Evolutionary conservation across 2,329 filamentous ascomycete species (phyloP).

Genomic region (Geoglossum cookeanum): DNA sequence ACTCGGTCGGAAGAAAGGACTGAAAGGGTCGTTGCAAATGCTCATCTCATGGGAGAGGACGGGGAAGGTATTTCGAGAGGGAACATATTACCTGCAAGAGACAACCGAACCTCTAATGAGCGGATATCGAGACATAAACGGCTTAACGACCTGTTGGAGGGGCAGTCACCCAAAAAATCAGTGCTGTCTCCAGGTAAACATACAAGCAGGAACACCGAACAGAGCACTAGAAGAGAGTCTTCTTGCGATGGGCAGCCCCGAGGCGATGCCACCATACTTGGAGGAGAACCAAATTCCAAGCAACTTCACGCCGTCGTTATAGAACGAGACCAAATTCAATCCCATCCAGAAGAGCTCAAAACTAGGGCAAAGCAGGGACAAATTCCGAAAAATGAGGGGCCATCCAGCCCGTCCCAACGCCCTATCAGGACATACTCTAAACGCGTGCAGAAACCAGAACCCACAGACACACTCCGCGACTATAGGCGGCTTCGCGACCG

Average conservation of each 20-base stretch:
- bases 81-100: conserved; percentile 2
- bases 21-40: neutral
- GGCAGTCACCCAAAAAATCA: conserved; percentile 12
- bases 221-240: neutral
- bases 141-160: conserved; percentile 18
- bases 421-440: neutral
- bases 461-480: conserved; percentile 9
- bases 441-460: conserved; percentile 4
- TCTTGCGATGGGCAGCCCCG: neutral
- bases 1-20: neutral
- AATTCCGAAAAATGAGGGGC: conserved; percentile 5
- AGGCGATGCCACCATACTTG: neutral
- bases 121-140: conserved; percentile 8
- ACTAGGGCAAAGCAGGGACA: neutral
- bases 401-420: neutral
- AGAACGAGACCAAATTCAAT: neutral
- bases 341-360: neutral
- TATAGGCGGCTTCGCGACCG: conserved; percentile 35
- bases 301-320: neutral
- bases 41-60: conserved; percentile 31
- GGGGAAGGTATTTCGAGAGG: conserved; percentile 16
- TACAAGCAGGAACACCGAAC: neutral
- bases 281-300: neutral
- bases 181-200: conserved; percentile 1
- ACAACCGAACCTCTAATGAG: neutral